Evolutionary conservation across 352 stramenopile species (phyloP).

Genomic region (Phytophthora ramorum): DNA sequence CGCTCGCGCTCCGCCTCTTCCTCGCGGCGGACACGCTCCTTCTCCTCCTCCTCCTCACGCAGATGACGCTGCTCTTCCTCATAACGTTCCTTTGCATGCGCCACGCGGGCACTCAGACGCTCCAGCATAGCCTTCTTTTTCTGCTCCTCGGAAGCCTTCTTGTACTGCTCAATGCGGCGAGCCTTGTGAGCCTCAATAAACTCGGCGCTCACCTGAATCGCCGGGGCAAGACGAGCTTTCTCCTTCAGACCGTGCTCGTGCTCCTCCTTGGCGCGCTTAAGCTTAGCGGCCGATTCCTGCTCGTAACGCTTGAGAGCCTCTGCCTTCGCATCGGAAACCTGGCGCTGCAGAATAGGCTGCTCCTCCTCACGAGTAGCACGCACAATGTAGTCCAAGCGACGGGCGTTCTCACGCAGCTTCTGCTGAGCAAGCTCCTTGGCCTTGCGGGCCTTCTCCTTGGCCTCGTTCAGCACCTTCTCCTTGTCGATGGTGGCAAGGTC

Average conservation of each 20-base stretch:
- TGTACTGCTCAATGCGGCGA: slow-evolving; percentile 86
- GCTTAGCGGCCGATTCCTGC: slow-evolving; percentile 86
- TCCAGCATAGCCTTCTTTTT: slow-evolving; percentile 89
- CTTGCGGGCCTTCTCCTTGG: slow-evolving; percentile 95
- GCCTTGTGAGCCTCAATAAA: slow-evolving; percentile 85
- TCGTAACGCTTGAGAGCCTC: slow-evolving; percentile 66
- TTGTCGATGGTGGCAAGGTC: slow-evolving; percentile 82
- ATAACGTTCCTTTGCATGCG: slow-evolving; percentile 67
- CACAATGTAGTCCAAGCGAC: slow-evolving; percentile 96
- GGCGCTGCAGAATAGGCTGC: slow-evolving; percentile 91
- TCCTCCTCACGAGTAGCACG: slow-evolving; percentile 97
- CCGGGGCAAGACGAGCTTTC: slow-evolving; percentile 72
- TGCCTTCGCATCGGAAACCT: slow-evolving; percentile 82
- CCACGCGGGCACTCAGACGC: slow-evolving; percentile 66
- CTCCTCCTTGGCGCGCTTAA: slow-evolving; percentile 82
- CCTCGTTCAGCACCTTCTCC: slow-evolving; percentile 91
- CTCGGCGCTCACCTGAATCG: slow-evolving; percentile 73
- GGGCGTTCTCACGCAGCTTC: slow-evolving; percentile 93
- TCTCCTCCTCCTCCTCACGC: slow-evolving; percentile 70
- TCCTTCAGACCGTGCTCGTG: slow-evolving; percentile 93
- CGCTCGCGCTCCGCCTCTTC: slow-evolving; percentile 69
- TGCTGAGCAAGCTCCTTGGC: slow-evolving; percentile 95
- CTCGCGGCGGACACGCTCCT: slow-evolving; percentile 60
- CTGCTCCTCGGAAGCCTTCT: slow-evolving; percentile 82
- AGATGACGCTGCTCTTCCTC: slow-evolving; percentile 75